Evolutionary conservation across 176 grass and related monocot genomes (phyloP), one percentile per base, ranked within the genome.

Genomic region (Echinochloa phyllopogon): DNA sequence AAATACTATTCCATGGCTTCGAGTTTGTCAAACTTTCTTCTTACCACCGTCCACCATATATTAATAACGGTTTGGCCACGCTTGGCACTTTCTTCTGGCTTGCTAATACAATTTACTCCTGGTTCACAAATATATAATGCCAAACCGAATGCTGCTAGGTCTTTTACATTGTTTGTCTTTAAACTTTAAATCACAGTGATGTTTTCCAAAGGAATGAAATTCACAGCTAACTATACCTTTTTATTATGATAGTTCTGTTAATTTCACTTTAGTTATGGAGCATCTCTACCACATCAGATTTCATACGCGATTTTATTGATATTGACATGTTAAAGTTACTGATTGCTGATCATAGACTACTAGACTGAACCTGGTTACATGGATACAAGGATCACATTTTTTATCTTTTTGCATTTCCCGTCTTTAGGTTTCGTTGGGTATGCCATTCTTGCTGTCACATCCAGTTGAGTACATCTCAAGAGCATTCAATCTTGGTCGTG

Each of bases 401-500:
- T 85, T 42, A 69, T 66, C 55, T 52, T 65, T 75, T 77, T 82
- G 14, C 14, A 49, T 76, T 81, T 79, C 18, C 15, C 2, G 47
- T 83, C 53, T 92, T 21, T 85, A 98, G 96, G 89, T 95, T 82
- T 81, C 86, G 73, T 74, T 95, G 91, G 96, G 96, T 21, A 90
- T 92, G n/a, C 91, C 96, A 74, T 98, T 98, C 84, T 86, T 98
- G 85, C 72, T 90, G 79, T 85, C 78, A 44, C 68, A 95, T 92
- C 93, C 91, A 64, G 57, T 92, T 86, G 89, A 89, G 75, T 98
- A 95, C 85, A 87, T 98, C 50, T 89, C 96, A 88, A 84, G 89
- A 86, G 96, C 96, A 76, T 98, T 98, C 86, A 91, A 98, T 79
- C 89, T 98, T 33, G 96, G 93, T 0, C 93, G 93, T 80, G 89